Evolutionary conservation across 23 red algal species (phyloP), one percentile per base, ranked within the genome.

Genomic region (Agarophyton chilense): DNA sequence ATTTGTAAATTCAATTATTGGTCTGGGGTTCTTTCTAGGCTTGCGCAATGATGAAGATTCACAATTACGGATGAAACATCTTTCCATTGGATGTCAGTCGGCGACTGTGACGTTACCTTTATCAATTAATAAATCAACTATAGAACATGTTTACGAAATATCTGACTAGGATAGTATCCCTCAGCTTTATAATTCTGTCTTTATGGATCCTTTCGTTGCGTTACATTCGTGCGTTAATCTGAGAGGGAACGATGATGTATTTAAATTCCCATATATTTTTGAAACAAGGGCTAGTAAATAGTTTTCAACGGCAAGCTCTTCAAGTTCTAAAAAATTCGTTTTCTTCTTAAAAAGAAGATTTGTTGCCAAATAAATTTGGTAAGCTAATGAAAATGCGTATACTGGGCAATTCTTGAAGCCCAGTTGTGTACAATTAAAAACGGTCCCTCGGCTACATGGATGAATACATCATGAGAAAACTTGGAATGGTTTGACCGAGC

Each of bases 171-270:
- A 4, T 17, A 39, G 73, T 2, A 78, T 50, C 73, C 2, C 73
- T 3, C 28, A 18, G 10, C n/a, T 78, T 4, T 13, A 2, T 2
- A 24, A 10, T 24, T 78, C 73, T 3, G 29, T 49, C 33, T 78
- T 13, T 26, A 78, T 78, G 73, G 73, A 78, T 52, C 73, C 73
- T 5, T 78, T 78, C n/a, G n/a, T 78, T 49, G 73, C 73, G 31
- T 13, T 78, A 2, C 45, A 51, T 2, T 52, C 47, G 2, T 78
- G 73, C 35, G 6, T 71, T 71, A n/a, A n/a, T 3, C 21, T 43
- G 3, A 71, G 64, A 71, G 64, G 64, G 29, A 54, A 11, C 14
- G 51, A 54, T 3, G 14, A 54, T 2, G 51, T 13, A 18, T 54
- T 10, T 17, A 10, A 10, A 49, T 49, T 49, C 14, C 45, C 51